phyloP scores from a whole-genome alignment of 371 early-diverging fungal species.

The Rhizopus stolonifer region DNA sequence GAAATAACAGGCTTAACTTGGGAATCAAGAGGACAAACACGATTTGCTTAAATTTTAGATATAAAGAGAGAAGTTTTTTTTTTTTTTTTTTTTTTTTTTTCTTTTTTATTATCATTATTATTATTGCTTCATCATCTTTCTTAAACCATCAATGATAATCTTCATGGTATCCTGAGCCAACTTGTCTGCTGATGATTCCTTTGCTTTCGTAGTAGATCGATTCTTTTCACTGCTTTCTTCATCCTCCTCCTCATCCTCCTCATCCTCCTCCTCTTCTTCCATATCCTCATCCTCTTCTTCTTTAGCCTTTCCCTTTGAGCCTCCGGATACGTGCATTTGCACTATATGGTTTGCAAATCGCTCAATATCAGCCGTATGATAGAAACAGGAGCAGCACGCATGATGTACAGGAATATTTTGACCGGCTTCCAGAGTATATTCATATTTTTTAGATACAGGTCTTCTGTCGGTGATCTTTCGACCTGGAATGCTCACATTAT shows the following conservation, averaged over 20 bases:
- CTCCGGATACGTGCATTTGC: background rate
- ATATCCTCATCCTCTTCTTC: background rate
- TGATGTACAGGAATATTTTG: background rate
- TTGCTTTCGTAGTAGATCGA: background rate
- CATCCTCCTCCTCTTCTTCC: background rate
- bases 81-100: conserved; percentile 1
- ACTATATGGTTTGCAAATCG: background rate
- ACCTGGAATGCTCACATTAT: background rate
- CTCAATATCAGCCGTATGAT: background rate
- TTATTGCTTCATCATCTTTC: background rate
- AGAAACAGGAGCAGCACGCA: background rate
- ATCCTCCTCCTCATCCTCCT: background rate
- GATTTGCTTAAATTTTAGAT: conserved; percentile 6
- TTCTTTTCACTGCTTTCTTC: background rate
- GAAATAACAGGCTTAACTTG: conserved; percentile 8
- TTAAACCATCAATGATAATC: background rate
- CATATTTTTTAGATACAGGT: background rate
- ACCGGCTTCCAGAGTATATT: background rate
- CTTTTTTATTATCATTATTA: background rate
- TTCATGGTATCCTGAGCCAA: background rate
- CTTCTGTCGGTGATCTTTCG: background rate
- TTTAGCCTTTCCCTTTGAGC: background rate
- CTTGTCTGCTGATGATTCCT: background rate
- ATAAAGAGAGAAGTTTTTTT: background rate
- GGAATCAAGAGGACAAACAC: conserved; percentile 16